Base-by-base conservation (phyloP, 129 eudicot species). In the Calendula officinalis region DNA sequence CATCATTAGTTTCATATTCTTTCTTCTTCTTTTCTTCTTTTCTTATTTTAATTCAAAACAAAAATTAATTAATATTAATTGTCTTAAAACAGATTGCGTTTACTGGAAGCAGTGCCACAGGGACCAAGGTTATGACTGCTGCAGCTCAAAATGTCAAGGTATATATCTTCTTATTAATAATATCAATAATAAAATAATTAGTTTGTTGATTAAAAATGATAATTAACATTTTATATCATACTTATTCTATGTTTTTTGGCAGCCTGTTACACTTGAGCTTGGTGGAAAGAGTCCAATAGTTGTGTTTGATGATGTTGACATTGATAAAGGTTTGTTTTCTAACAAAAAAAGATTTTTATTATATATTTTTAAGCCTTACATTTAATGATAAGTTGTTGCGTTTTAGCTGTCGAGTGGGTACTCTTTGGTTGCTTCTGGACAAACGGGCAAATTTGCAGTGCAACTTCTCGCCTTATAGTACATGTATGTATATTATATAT, bases 201-300 rank as follows among this genome's bases (percentile, higher is more conserved):
- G 14, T 10, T 1, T 14, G 5, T 0, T 45, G 51, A 45, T 4
- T 12, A 7, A 11, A 1, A 45, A 45, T n/a, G 13, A 45, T 45
- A 13, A 6, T 49, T 9, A 5, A 49, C 30, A 5, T 37, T 44
- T 64, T 17, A 10, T 41, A 48, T 62, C 30, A 4, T 56, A 30
- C 27, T 17, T 7, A 42, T 40, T 16, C 13, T 44, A 14, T 63
- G 43, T 74, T 43, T 41, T n/a, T 58, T 75, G 76, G 73, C 91
- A 92, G 98, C 98, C 98, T 58, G 91, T 92, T 69, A 77, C 99
- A 45, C 86, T 94, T 34, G 99, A 94, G 64, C 97, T 94, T 53
- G 99, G 99, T 70, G 99, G 99, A 60, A 94, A 94, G 81, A 94
- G 99, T 73, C 99, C 99, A 34, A 83, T 94, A 69, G 81, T 94